Conservation (phyloP, 306 rosid species). For the Begonia peltatifolia region DNA sequence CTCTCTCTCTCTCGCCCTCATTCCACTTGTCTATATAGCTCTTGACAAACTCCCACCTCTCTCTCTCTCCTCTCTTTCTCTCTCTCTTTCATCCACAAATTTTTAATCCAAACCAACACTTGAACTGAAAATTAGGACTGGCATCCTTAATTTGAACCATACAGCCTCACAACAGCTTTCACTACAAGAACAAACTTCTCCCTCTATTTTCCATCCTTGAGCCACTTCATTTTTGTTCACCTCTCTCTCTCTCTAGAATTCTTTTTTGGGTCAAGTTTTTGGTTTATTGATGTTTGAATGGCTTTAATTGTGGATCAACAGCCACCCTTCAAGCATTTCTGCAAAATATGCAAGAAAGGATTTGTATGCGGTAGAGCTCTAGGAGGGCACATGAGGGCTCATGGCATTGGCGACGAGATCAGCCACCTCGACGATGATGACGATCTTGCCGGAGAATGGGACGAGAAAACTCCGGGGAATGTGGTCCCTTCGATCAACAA, state of each 20-base stretch:
- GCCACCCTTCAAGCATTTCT: slow-evolving; percentile 66
- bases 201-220: slow-evolving; percentile 9
- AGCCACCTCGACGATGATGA: slow-evolving; percentile 52
- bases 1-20: slow-evolving; percentile 17
- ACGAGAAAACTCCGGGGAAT: slow-evolving; percentile 31
- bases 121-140: slow-evolving; percentile 75
- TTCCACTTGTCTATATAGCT: slow-evolving; percentile 29
- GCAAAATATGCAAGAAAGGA: slow-evolving; percentile 88
- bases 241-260: not conserved
- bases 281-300: slow-evolving; percentile 20
- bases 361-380: slow-evolving; percentile 88
- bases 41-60: too few species aligned
- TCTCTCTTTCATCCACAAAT: slow-evolving; percentile 23
- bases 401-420: slow-evolving; percentile 61
- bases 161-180: slow-evolving; percentile 33
- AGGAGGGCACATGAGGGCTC: slow-evolving; percentile 99
- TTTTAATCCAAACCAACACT: slow-evolving; percentile 25
- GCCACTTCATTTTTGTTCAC: slow-evolving; percentile 7
- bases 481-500: slow-evolving; percentile 32
- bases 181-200: slow-evolving; percentile 36
- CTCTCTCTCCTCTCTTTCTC: slow-evolving; percentile 18
- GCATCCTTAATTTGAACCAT: slow-evolving; percentile 29
- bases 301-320: slow-evolving; percentile 53
- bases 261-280: too few species aligned
- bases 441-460: slow-evolving; percentile 54